Evolutionary conservation across 2,329 filamentous ascomycete species (phyloP).

Genomic region (Stagonosporopsis cucurbitacearum): DNA sequence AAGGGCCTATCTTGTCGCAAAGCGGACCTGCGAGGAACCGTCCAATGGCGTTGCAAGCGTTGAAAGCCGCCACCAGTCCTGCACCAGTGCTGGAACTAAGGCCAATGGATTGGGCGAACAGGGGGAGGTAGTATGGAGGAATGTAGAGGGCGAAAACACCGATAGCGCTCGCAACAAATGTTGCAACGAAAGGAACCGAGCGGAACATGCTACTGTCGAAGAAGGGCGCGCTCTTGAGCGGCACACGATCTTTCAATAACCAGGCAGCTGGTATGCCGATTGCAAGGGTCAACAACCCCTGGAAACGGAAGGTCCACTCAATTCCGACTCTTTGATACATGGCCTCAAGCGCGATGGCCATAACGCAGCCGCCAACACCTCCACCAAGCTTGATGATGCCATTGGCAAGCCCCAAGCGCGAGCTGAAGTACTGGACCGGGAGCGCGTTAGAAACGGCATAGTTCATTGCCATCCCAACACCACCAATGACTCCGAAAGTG

Average conservation of each 20-base stretch:
- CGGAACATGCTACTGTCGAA: slow-evolving; percentile 36
- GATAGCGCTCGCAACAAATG: slow-evolving; percentile 32
- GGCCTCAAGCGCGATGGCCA: slow-evolving; percentile 34
- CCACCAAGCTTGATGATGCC: slow-evolving; percentile 39
- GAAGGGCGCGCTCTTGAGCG: slow-evolving; percentile 26
- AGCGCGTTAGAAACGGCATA: slow-evolving; percentile 33
- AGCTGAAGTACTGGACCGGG: slow-evolving; percentile 38
- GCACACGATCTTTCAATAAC: slow-evolving; percentile 33
- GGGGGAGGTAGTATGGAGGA: slow-evolving; percentile 35
- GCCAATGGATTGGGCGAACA: slow-evolving; percentile 35
- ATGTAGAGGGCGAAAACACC: slow-evolving; percentile 38
- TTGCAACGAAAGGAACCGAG: slow-evolving; percentile 25
- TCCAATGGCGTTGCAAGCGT: slow-evolving; percentile 35
- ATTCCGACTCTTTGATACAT: slow-evolving; percentile 34
- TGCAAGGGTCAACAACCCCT: slow-evolving; percentile 30
- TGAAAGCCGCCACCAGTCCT: slow-evolving; percentile 35
- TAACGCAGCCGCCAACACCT: slow-evolving; percentile 34
- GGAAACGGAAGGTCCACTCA: slow-evolving; percentile 36
- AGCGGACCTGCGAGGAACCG: slow-evolving; percentile 32
- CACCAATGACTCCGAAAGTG: slow-evolving; percentile 55
- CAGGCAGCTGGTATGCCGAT: slow-evolving; percentile 35
- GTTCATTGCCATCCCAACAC: slow-evolving; percentile 48
- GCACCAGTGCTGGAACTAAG: slow-evolving; percentile 32
- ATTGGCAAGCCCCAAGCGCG: slow-evolving; percentile 36
- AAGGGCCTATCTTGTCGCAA: slow-evolving; percentile 39